Conservation (phyloP, 768 basidiomycete genomes). For the Amanita phalloides region DNA sequence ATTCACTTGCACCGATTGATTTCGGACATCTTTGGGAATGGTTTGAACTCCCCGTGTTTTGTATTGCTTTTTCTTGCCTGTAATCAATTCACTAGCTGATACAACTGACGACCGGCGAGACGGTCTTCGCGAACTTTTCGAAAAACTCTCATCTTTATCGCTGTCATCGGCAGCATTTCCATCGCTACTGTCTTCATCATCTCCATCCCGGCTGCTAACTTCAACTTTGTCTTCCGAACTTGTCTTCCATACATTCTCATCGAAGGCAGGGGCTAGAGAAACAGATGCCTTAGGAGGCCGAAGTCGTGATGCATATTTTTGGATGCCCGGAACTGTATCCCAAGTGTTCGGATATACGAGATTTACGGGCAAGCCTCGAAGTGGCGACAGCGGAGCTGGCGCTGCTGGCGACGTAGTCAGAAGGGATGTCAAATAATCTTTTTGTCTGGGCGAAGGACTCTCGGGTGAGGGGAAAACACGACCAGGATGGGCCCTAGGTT, state of each 20-base stretch:
- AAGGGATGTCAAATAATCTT: slow-evolving; percentile 21
- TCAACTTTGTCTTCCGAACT: slow-evolving; percentile 47
- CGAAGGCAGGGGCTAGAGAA: slow-evolving; percentile 37
- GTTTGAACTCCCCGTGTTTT: slow-evolving; percentile 67
- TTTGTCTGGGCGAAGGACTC: slow-evolving; percentile 34
- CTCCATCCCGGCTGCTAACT: slow-evolving; percentile 70
- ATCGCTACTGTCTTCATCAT: slow-evolving; percentile 69
- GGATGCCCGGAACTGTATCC: slow-evolving; percentile 76
- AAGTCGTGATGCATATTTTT: slow-evolving; percentile 57
- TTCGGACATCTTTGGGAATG: slow-evolving; percentile 37
- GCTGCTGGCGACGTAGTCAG: slow-evolving; percentile 26
- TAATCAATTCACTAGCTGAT: slow-evolving; percentile 22
- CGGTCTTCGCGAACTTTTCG: slow-evolving; percentile 10
- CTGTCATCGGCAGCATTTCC: slow-evolving; percentile 36
- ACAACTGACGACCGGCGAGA: slow-evolving; percentile 27
- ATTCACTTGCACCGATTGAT: slow-evolving; percentile 51
- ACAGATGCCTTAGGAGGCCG: slow-evolving; percentile 30
- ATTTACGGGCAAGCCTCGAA: slow-evolving; percentile 42
- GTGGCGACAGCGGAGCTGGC: slow-evolving; percentile 26
- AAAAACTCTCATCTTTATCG: slow-evolving; percentile 20
- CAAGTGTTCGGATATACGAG: slow-evolving; percentile 73
- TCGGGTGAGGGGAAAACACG: slow-evolving; percentile 69
- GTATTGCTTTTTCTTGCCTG: slow-evolving; percentile 44
- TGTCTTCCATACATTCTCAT: slow-evolving; percentile 25
- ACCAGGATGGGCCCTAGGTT: slow-evolving; percentile 51